Conservation (phyloP, 371 early-diverging fungal species). For the Mycotypha africana region DNA sequence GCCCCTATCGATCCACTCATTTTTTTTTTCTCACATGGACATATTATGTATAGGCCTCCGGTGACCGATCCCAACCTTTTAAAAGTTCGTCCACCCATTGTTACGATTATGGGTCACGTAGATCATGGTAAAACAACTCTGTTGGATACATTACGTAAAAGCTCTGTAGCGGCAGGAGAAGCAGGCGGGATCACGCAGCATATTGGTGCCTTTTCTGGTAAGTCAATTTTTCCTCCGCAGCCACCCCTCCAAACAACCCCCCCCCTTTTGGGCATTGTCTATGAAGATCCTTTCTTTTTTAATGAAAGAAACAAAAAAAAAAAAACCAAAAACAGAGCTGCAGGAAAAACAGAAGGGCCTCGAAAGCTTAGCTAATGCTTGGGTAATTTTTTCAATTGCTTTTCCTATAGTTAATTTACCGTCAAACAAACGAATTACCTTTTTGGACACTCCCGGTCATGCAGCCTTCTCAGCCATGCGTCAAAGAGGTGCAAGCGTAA, state of each 20-base stretch:
- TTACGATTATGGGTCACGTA: conserved; percentile 98
- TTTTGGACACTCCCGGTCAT: conserved; percentile 96
- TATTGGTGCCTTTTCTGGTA: conserved; percentile 94
- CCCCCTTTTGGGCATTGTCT: too few relatives aligned
- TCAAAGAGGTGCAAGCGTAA: conserved; percentile 85
- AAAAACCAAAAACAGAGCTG: too few relatives aligned
- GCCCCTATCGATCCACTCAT: not conserved
- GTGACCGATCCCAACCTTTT: conserved; percentile 68
- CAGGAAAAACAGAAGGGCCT: too few relatives aligned
- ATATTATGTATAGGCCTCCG: conserved; percentile 26
- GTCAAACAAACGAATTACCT: conserved; percentile 77
- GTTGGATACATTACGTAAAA: conserved; percentile 88
- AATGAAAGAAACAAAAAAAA: too few relatives aligned
- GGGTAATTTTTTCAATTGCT: too few relatives aligned
- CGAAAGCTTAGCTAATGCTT: too few relatives aligned
- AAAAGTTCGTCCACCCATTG: conserved; percentile 83
- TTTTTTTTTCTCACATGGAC: not conserved
- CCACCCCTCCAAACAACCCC: not conserved
- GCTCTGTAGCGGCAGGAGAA: conserved; percentile 90
- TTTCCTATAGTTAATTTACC: conserved; percentile 44
- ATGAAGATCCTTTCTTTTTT: too few relatives aligned
- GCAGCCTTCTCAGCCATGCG: conserved; percentile 95
- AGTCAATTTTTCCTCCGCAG: not conserved
- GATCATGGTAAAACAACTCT: conserved; percentile 98
- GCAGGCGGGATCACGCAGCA: conserved; percentile 98